Percentiles rank a stretch among this genome's conserved stretches.
Conservation (phyloP, 2,329 filamentous ascomycete genomes). For the Cytospora chrysosperma region DNA sequence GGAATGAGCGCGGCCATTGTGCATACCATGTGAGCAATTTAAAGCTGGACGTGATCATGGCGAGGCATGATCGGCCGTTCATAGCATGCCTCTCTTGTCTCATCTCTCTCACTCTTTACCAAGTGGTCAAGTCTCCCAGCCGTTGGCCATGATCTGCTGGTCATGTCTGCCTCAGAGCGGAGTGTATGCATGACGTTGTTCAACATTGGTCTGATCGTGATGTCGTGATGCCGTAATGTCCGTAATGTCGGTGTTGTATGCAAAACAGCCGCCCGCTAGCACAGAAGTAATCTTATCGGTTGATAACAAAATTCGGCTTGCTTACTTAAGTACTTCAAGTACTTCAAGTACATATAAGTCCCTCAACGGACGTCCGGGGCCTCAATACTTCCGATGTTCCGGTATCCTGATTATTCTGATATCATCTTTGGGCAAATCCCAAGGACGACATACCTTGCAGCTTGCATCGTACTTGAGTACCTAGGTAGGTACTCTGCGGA, state of each 20-base stretch:
- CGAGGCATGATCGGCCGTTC: background rate
- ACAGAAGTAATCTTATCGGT: background rate
- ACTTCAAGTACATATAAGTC: no score
- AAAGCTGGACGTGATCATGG: background rate
- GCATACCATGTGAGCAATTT: background rate
- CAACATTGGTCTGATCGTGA: background rate
- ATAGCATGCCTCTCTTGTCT: background rate
- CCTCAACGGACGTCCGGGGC: background rate
- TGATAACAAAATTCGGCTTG: background rate
- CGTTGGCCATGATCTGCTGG: background rate
- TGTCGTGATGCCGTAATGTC: background rate
- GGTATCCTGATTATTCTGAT: background rate
- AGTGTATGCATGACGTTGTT: background rate
- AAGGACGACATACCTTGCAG: no score
- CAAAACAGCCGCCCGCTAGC: no score
- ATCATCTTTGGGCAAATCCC: no score
- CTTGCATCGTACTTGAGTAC: no score
- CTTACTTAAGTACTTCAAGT: background rate
- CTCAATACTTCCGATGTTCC: no score
- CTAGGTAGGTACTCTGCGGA: no score
- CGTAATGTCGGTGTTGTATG: background rate
- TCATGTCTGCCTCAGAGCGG: background rate
- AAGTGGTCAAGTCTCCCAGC: background rate
- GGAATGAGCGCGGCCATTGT: constrained; percentile 29
- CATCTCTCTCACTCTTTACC: no score